These are phyloP conservation scores for Chlamydomonas asymmetrica DNA, from an alignment of 139 green algal species.

Conservation along the genomic window DNA sequence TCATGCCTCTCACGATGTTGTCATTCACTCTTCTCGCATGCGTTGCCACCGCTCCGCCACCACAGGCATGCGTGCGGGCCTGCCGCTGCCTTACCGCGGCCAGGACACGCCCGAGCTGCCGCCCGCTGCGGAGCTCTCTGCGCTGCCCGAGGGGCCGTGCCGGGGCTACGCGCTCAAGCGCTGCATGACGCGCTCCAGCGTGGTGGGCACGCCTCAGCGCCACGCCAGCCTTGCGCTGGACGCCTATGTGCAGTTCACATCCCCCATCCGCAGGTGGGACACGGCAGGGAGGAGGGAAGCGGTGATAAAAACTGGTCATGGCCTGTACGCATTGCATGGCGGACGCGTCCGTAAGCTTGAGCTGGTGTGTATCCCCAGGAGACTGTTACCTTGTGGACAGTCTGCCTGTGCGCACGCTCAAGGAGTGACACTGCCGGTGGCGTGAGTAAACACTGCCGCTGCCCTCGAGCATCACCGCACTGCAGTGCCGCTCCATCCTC, in stretches of 20 bases:
- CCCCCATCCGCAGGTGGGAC: conserved; percentile 67
- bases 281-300: too few species aligned
- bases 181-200: conserved; percentile 72
- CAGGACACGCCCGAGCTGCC: conserved; percentile 48
- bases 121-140: conserved; percentile 34
- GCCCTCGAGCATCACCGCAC: background rate
- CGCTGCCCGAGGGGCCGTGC: conserved; percentile 69
- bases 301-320: background rate
- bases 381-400: too few species aligned
- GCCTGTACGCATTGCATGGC: too few species aligned
- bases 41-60: too few species aligned
- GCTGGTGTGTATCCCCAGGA: too few species aligned
- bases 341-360: too few species aligned
- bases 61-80: conserved; percentile 34
- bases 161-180: conserved; percentile 52
- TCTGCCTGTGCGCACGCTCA: too few species aligned
- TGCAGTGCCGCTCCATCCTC: background rate
- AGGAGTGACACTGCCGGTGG: too few species aligned
- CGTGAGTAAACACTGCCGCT: background rate
- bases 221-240: conserved; percentile 75
- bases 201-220: conserved; percentile 28
- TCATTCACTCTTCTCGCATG: too few species aligned
- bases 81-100: conserved; percentile 72
- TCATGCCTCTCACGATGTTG: too few species aligned
- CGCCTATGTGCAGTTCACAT: conserved; percentile 81